Base-by-base conservation (phyloP, 2,329 filamentous ascomycete species). In the Ophiostoma montium region DNA sequence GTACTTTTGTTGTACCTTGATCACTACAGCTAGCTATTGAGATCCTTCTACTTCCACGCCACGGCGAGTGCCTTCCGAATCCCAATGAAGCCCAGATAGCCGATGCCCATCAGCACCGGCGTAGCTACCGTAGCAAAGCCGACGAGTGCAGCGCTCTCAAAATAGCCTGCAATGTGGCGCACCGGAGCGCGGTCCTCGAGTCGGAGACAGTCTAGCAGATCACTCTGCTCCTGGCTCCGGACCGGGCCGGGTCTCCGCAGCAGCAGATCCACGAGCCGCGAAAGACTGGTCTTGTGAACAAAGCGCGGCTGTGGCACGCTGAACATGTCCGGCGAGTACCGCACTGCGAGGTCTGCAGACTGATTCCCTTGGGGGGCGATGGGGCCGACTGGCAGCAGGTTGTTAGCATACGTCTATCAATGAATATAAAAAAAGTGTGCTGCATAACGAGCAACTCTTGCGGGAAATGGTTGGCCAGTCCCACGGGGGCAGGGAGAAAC, bases 71-170 rank as follows among this genome's bases (percentile, higher is more conserved):
- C 38, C 10, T 41, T 41, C 12, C 38, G 38, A 27, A 30, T 13
- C 4, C 38, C 21, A 13, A 41, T 4, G 9, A 41, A 23, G 11
- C 19, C 10, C 7, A 41, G 19, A 41, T 23, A 41, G 7, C 38
- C 21, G 27, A 52, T 12, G 7, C 30, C 43, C 2, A 31, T 16
- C 7, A 49, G 19, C 2, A 49, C 13, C 1, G 50, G 42, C 11
- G 31, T 38, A 6, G 35, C 18, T 5, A 35, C 31, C 1, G 50
- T 50, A 15, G 35, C n/a, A 4, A 50, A 18, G 13, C 50, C 50
- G 9, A 52, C 47, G 5, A 49, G 43, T 1, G 47, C 47, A 12
- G 50, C 47, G 8, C 7, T 38, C 18, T 52, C 50, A 36, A 52
- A 52, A 30, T 50, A 52, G 11, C 48, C 48, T 1, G 18, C 9